Base-by-base conservation (phyloP, 805 yeast species). In the Pichia thaimueangensis region DNA sequence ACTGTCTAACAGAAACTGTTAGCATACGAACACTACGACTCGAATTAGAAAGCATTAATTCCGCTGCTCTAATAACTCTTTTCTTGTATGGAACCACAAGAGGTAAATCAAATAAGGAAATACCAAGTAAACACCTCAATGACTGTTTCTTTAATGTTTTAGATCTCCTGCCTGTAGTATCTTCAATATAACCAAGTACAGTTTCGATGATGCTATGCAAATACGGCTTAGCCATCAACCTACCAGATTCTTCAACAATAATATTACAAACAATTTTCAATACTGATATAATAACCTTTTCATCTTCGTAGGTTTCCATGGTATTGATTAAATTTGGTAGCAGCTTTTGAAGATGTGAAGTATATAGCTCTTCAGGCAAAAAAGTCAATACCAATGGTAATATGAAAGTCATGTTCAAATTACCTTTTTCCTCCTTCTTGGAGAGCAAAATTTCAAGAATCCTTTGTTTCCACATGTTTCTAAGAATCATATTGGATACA, bases 1-100 rank as follows among this genome's bases (percentile, higher is more conserved):
- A 65, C 57, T 91, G 97, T 55, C 96, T 75, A 42, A 91, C 77
- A 51, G 83, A 87, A 41, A 84, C 80, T 6, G 91, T 83, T 39
- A 76, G 70, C 57, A 78, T 82, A 56, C 98, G 74, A 2, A 91
- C 86, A 3, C 62, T 64, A 59, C 98, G 74, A 56, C 71, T 81
- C 37, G 70, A 71, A 59, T 91, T 96, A 51, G 83, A 93, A 48
- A 93, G 65, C 0, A 74, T 79, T 1, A 55, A 57, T 1, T 64
- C 66, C 35, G 85, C 62, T 12, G 67, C 69, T 16, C 53, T 59
- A 29, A 85, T 65, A 10, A 86, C 65, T 10, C 58, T 60, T 4
- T 56, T 57, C 55, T 73, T 76, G 54, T 70, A 82, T 5, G 81
- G 79, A 19, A 74, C 63, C 41, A 82, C 53, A 42, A 68, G 46